Conservation (phyloP, 306 rosid species). For the Corylus americana region DNA sequence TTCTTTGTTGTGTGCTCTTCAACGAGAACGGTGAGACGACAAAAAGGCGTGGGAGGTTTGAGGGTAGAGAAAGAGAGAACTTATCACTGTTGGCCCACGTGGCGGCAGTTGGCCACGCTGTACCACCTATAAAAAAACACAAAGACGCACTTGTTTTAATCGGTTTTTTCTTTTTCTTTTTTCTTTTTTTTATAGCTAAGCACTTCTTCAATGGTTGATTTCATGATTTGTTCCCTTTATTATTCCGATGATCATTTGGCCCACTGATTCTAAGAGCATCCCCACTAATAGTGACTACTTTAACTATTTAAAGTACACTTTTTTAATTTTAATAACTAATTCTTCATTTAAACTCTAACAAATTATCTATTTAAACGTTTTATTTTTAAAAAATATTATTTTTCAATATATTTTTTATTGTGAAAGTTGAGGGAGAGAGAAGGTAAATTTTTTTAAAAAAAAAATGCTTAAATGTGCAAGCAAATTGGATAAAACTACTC, state of each 20-base stretch:
- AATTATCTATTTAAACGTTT: too few relatives aligned
- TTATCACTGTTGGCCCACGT: conserved; percentile 25
- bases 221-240: not conserved
- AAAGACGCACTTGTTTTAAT: not conserved
- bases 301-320: too few relatives aligned
- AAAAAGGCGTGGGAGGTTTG: not conserved
- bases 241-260: not conserved
- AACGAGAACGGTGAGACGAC: conserved; percentile 2
- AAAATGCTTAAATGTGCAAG: too few relatives aligned
- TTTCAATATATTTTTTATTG: too few relatives aligned
- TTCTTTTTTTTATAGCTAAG: not conserved
- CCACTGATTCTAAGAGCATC: not conserved
- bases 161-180: not conserved
- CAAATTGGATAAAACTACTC: too few relatives aligned
- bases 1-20: not conserved
- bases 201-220: not conserved
- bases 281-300: too few relatives aligned
- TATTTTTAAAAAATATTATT: too few relatives aligned
- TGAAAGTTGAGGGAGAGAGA: too few relatives aligned
- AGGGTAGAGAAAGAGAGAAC: not conserved
- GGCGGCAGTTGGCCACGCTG: conserved; percentile 20
- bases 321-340: too few relatives aligned
- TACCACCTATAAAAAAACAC: not conserved
- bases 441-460: too few relatives aligned
- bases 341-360: too few relatives aligned